A percentile compares a stretch with the other conserved stretches of the same genome.
phyloP scores from a whole-genome alignment of 2,329 filamentous ascomycete genomes.

The Neofusicoccum ribis region DNA sequence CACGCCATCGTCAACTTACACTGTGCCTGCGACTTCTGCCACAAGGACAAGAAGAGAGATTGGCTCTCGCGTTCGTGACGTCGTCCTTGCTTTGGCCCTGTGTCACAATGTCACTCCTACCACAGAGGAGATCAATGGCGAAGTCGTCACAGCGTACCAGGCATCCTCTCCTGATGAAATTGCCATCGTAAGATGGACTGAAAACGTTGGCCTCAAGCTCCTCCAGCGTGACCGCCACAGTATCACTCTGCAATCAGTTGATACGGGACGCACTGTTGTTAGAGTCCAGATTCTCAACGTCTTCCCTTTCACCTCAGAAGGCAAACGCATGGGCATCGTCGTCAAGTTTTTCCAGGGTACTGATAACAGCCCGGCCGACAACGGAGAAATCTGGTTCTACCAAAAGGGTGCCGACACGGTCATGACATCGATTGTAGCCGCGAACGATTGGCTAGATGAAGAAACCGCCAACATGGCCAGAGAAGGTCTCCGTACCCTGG shows the following conservation, averaged over 20 bases:
- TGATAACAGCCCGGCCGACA: constrained; percentile 45
- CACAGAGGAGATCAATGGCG: constrained; percentile 77
- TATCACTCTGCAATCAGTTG: constrained; percentile 78
- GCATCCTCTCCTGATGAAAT: constrained; percentile 98
- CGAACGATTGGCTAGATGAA: constrained; percentile 98
- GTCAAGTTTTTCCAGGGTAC: constrained; percentile 69
- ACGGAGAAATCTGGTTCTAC: constrained; percentile 93
- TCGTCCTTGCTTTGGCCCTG: constrained; percentile 86
- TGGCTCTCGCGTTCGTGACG: constrained; percentile 85
- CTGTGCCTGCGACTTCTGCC: constrained; percentile 60
- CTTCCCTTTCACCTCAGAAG: constrained; percentile 96
- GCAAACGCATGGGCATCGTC: constrained; percentile 97
- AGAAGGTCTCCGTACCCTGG: constrained; percentile 89
- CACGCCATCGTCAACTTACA: constrained; percentile 73
- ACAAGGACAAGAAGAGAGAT: constrained; percentile 92
- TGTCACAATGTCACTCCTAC: constrained; percentile 98
- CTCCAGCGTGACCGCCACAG: constrained; percentile 82
- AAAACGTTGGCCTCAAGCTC: constrained; percentile 83
- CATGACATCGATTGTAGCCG: constrained; percentile 91
- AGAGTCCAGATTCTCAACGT: constrained; percentile 87
- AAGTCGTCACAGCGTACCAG: constrained; percentile 81
- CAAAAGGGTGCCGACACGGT: constrained; percentile 98
- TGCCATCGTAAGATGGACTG: constrained; percentile 94
- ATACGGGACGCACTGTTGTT: constrained; percentile 72
- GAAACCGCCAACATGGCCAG: constrained; percentile 99